phyloP scores from a whole-genome alignment of 257 asterid species.

The Ophiorrhiza pumila region DNA sequence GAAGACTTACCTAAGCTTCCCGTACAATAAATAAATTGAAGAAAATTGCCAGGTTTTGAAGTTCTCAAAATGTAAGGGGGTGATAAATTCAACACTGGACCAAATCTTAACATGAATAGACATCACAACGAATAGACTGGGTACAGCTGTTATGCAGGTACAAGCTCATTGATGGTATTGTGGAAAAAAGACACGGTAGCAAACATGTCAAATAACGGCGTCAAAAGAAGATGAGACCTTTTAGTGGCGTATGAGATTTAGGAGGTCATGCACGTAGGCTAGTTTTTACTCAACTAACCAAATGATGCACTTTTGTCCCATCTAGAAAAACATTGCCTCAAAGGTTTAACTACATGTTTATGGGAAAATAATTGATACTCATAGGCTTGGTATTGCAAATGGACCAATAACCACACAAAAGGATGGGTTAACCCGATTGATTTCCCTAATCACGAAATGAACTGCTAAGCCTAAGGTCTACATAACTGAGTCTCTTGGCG shows the following conservation, averaged over 20 bases:
- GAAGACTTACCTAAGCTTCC: too few species aligned
- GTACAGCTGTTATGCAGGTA: background rate
- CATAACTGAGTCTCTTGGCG: background rate
- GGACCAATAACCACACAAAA: background rate
- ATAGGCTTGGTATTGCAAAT: background rate
- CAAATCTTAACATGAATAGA: too few species aligned
- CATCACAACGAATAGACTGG: background rate
- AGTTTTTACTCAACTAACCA: background rate
- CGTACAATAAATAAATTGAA: too few species aligned
- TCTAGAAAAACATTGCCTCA: background rate
- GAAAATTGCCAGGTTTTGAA: too few species aligned
- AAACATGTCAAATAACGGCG: background rate
- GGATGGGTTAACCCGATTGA: background rate
- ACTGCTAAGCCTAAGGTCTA: background rate
- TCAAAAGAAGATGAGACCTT: background rate
- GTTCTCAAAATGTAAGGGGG: too few species aligned
- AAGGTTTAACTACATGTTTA: background rate
- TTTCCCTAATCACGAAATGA: background rate
- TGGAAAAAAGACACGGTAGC: background rate
- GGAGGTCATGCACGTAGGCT: background rate
- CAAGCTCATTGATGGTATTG: background rate
- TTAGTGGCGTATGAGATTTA: background rate
- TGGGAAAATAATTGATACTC: background rate
- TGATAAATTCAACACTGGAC: too few species aligned
- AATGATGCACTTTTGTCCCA: background rate